A percentile compares a stretch with the other conserved stretches of the same genome.
These are phyloP conservation scores for Galeopsis tetrahit DNA, from an alignment of 257 asterid species.

Conservation along the genomic window DNA sequence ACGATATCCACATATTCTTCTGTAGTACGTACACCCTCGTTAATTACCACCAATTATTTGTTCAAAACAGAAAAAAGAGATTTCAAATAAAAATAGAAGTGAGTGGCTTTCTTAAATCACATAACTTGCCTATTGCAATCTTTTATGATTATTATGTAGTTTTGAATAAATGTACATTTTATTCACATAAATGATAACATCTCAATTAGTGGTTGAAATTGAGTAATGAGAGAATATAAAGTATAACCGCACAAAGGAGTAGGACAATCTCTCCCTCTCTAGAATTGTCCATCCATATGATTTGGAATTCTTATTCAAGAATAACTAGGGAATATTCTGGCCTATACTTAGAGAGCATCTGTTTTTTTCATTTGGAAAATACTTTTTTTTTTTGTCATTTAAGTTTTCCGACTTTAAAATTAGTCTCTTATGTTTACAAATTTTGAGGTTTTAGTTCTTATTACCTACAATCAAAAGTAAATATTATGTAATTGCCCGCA, in stretches of 20 bases:
- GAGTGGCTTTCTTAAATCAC: neutral
- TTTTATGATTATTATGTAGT: neutral
- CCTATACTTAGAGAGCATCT: neutral
- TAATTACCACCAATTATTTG: neutral
- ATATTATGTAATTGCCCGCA: too few relatives aligned
- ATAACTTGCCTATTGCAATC: neutral
- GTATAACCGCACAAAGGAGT: neutral
- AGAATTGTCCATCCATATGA: neutral
- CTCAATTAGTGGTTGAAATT: slow-evolving; percentile 6
- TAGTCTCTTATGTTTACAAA: too few relatives aligned
- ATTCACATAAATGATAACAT: neutral
- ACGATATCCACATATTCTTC: neutral
- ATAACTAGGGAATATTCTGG: neutral
- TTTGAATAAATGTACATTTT: neutral
- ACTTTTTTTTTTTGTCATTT: too few relatives aligned
- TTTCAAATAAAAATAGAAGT: neutral
- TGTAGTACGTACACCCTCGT: neutral
- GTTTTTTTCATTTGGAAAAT: too few relatives aligned
- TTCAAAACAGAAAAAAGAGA: neutral
- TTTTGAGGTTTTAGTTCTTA: too few relatives aligned
- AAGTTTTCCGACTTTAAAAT: too few relatives aligned
- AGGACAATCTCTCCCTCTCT: neutral
- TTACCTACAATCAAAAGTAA: too few relatives aligned
- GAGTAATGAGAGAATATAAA: neutral
- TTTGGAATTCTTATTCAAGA: slow-evolving; percentile 1